These are phyloP conservation scores for Pseudogymnoascus sp. DNA, from an alignment of 2,329 filamentous ascomycete genomes.

Conservation along the genomic window DNA sequence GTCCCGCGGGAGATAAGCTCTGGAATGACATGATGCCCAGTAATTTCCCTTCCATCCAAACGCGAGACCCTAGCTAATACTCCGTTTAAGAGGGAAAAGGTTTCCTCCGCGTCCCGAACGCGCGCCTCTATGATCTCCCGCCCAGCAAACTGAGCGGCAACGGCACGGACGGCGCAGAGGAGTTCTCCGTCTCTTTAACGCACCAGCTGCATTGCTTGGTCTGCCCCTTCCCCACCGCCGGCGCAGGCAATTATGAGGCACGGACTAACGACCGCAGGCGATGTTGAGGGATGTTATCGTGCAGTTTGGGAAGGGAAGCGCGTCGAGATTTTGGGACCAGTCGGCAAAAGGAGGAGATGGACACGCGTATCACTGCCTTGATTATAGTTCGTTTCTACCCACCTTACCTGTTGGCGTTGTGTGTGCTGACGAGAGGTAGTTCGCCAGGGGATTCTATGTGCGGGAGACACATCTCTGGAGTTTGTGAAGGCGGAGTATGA, in stretches of 20 bases:
- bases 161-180: slow-evolving; percentile 20
- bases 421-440: slow-evolving; percentile 13
- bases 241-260: background rate
- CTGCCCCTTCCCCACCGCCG: background rate
- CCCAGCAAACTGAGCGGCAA: slow-evolving; percentile 19
- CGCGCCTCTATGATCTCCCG: slow-evolving; percentile 23
- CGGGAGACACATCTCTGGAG: slow-evolving; percentile 26
- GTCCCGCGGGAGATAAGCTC: slow-evolving; percentile 18
- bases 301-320: slow-evolving; percentile 23
- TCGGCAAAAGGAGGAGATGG: slow-evolving; percentile 21
- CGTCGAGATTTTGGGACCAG: slow-evolving; percentile 15
- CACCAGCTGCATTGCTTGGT: slow-evolving; percentile 26
- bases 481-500: slow-evolving; percentile 18
- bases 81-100: slow-evolving; percentile 20
- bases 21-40: slow-evolving; percentile 25
- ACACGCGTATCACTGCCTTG: slow-evolving; percentile 26
- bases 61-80: background rate
- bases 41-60: background rate
- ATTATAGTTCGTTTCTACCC: slow-evolving; percentile 21
- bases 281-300: slow-evolving; percentile 24
- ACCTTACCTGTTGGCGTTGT: background rate
- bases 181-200: slow-evolving; percentile 23
- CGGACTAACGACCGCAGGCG: slow-evolving; percentile 11
- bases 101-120: slow-evolving; percentile 22
- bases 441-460: slow-evolving; percentile 23